A percentile compares a stretch with the other conserved stretches of the same genome.
phyloP scores from a whole-genome alignment of 192 early-diverging fungal genomes.

The Gigaspora rosea region DNA sequence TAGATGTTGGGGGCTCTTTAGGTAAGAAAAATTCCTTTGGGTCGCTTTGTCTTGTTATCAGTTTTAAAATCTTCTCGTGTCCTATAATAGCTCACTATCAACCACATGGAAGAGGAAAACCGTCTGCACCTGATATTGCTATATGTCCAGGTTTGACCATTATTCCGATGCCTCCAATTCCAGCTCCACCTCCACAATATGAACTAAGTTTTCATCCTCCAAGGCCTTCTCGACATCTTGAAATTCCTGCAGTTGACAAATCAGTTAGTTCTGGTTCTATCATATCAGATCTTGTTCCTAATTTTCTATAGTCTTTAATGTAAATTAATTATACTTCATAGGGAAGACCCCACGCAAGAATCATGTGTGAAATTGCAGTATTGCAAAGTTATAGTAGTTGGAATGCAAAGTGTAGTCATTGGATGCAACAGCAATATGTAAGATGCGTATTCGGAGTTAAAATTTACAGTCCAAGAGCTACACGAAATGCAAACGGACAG shows the following conservation, averaged over 20 bases:
- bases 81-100: slow-evolving; percentile 24
- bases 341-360: too few species aligned
- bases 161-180: too few species aligned
- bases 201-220: too few species aligned
- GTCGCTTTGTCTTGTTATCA: too few species aligned
- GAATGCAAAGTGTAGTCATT: too few species aligned
- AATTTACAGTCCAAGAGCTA: neutral
- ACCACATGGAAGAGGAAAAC: slow-evolving; percentile 18
- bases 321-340: neutral
- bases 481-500: neutral
- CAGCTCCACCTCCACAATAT: too few species aligned
- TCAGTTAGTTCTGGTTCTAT: neutral
- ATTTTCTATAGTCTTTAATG: neutral
- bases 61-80: neutral
- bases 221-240: neutral
- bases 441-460: too few species aligned
- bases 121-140: slow-evolving; percentile 1
- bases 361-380: too few species aligned
- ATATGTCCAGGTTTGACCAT: too few species aligned
- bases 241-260: slow-evolving; percentile 9
- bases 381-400: too few species aligned
- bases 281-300: slow-evolving; percentile 6
- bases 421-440: too few species aligned
- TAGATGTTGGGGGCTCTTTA: slow-evolving; percentile 1
- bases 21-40: slow-evolving; percentile 20